Percentiles rank a stretch among this genome's conserved stretches.
These are phyloP conservation scores for Lepraria neglecta DNA, from an alignment of 495 filamentous ascomycete genomes.

Conservation along the genomic window DNA sequence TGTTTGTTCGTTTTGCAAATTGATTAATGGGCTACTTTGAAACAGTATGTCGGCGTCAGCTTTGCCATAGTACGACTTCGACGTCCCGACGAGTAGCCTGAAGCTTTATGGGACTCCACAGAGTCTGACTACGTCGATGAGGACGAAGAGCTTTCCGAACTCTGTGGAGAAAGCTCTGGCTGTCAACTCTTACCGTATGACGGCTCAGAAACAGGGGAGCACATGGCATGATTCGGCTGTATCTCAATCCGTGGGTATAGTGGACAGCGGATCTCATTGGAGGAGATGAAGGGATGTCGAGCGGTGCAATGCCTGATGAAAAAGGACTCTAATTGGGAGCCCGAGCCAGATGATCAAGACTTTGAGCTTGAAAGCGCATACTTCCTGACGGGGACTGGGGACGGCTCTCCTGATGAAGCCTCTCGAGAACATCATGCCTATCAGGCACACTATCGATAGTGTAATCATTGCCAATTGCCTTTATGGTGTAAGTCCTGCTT, in stretches of 20 bases:
- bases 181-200: background rate
- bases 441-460: background rate
- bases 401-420: background rate
- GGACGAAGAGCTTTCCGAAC: background rate
- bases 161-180: background rate
- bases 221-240: background rate
- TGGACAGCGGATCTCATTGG: conserved; percentile 7
- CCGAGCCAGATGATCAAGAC: conserved; percentile 9
- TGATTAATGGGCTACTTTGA: background rate
- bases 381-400: background rate
- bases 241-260: background rate
- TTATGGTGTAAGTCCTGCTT: background rate
- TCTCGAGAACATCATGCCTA: background rate
- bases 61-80: conserved; percentile 9
- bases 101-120: background rate
- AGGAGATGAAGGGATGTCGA: conserved; percentile 5
- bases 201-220: background rate
- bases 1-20: background rate
- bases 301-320: conserved; percentile 3
- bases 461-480: background rate
- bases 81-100: background rate
- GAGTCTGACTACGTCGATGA: conserved; percentile 6
- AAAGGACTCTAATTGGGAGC: conserved; percentile 4
- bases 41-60: conserved; percentile 4
- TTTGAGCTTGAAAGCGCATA: background rate